Evolutionary conservation across 2,329 filamentous ascomycete species (phyloP).

Genomic region (Epichloe glyceriae): DNA sequence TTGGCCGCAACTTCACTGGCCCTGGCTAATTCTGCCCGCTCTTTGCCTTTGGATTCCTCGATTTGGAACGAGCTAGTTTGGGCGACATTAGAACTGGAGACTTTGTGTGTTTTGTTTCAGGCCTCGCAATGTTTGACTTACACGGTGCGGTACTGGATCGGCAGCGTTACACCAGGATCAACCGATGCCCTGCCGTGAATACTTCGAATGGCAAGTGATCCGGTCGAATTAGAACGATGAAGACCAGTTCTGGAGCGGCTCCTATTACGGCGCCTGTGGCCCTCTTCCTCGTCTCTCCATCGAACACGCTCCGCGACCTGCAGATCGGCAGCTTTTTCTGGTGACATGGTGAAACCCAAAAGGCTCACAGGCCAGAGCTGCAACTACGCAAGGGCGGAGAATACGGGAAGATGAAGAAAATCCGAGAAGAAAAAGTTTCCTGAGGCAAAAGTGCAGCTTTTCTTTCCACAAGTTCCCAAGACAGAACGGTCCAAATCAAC

Average conservation of each 20-base stretch:
- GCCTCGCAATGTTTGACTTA: slow-evolving; percentile 19
- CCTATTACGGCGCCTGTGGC: slow-evolving; percentile 9
- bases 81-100: neutral
- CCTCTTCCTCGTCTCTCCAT: slow-evolving; percentile 25
- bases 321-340: slow-evolving; percentile 6
- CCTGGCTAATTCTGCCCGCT: slow-evolving; percentile 23
- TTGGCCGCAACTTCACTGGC: slow-evolving; percentile 32
- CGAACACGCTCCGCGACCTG: slow-evolving; percentile 18
- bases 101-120: neutral
- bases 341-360: slow-evolving; percentile 4
- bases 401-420: neutral
- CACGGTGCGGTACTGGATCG: slow-evolving; percentile 43
- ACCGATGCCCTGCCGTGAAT: slow-evolving; percentile 17
- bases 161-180: slow-evolving; percentile 22
- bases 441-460: neutral
- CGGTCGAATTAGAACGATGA: slow-evolving; percentile 16
- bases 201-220: slow-evolving; percentile 29
- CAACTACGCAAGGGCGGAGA: neutral
- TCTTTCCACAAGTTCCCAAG: neutral
- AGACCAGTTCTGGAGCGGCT: slow-evolving; percentile 9
- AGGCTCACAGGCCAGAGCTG: neutral
- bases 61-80: slow-evolving; percentile 36
- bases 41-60: slow-evolving; percentile 37
- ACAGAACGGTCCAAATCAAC: neutral
- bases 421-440: neutral